Conservation (phyloP, 352 stramenopile genomes). For the Pythium oligandrum region DNA sequence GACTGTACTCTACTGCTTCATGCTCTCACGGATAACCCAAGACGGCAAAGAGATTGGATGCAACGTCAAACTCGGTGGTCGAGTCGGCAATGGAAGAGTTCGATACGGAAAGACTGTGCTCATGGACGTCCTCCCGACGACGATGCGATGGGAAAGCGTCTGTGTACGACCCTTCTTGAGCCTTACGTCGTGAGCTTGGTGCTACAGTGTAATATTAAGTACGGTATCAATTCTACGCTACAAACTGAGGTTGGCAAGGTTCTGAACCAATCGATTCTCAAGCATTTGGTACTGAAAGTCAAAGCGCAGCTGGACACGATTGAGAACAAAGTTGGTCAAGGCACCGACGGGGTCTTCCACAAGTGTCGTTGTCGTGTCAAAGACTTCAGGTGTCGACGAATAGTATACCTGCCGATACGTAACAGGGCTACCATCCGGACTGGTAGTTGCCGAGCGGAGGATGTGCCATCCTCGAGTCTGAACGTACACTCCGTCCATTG, state of each 20-base stretch:
- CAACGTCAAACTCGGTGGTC: slow-evolving; percentile 23
- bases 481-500: no score
- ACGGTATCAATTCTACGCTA: neutral
- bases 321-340: no score
- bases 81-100: slow-evolving; percentile 24
- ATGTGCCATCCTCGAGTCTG: no score
- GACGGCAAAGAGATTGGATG: slow-evolving; percentile 12
- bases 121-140: slow-evolving; percentile 29
- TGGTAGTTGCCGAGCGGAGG: no score
- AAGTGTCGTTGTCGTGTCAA: no score
- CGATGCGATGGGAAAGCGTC: slow-evolving; percentile 33
- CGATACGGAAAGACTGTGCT: slow-evolving; percentile 32
- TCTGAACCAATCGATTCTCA: neutral
- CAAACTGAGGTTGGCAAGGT: neutral
- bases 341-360: no score
- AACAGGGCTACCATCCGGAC: no score
- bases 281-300: no score
- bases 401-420: no score
- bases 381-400: no score
- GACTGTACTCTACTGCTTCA: slow-evolving; percentile 22
- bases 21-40: slow-evolving; percentile 17
- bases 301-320: no score
- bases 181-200: neutral
- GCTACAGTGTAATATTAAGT: neutral
- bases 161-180: slow-evolving; percentile 5